Base-by-base conservation (phyloP, 495 filamentous ascomycete species). In the Hypoxylon fragiforme region DNA sequence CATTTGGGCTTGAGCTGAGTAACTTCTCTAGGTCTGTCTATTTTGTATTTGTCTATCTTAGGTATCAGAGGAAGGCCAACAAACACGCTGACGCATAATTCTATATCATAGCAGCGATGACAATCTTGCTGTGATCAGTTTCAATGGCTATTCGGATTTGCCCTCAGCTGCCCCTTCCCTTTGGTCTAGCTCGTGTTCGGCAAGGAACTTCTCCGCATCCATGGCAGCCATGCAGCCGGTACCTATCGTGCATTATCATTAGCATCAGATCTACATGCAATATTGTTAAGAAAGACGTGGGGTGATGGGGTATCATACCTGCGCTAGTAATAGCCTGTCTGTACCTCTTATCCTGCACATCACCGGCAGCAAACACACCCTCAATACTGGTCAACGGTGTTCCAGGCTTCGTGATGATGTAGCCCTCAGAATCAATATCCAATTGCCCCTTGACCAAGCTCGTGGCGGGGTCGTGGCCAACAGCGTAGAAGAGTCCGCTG, bases 301-400 rank as follows among this genome's bases (percentile, higher is more conserved):
- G n/a, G n/a, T n/a, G n/a, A 45, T 12, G 28, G 28, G 18, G 19
- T 38, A 56, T 81, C 86, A 62, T 84, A 92, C 92, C 92, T 64
- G 94, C 94, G 78, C 90, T 96, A 43, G 94, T 98, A 63, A 98
- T 92, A 47, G 94, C 94, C 76, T 98, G 94, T 67, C 95, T 82
- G 72, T 99, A 99, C 63, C 87, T 85, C 83, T 97, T 97, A 69
- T 99, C 95, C 77, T 97, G 95, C 14, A 99, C 94, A 67, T 99
- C 94, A 42, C 94, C 94, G 36, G 92, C 92, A 43, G 94, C 94
- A 70, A 97, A 99, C 7, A 99, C 89, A 64, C 94, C 94, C 68
- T 91, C 83, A 3, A 96, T 70, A 69, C 84, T 96, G 35, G 94
- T 99, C 57, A 85, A 80, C 57, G 89, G 90, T 42, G 91, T 92